These are phyloP conservation scores for Globisporangium okanoganense DNA, from an alignment of 352 stramenopile species.

Conservation along the genomic window DNA sequence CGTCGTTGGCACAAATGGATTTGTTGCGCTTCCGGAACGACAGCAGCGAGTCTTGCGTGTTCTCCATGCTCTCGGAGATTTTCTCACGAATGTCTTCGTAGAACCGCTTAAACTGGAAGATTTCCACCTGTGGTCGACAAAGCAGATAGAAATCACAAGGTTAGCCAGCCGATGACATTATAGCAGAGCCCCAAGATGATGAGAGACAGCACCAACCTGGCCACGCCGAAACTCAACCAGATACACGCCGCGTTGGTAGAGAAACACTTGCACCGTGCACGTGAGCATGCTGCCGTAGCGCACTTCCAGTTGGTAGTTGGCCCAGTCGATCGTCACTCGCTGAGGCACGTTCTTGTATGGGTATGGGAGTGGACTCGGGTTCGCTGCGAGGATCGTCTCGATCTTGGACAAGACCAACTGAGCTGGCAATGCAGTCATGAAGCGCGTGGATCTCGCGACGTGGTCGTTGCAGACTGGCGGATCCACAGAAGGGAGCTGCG, in stretches of 20 bases:
- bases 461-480: constrained; percentile 58
- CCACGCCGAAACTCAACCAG: constrained; percentile 75
- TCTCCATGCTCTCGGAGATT: constrained; percentile 52
- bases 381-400: constrained; percentile 40
- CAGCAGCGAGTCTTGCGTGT: constrained; percentile 10
- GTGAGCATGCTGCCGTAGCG: constrained; percentile 53
- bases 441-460: constrained; percentile 67
- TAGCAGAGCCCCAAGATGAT: background rate
- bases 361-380: constrained; percentile 42
- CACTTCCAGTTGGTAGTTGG: constrained; percentile 73
- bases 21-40: constrained; percentile 63
- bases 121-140: constrained; percentile 51
- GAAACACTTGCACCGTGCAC: constrained; percentile 78
- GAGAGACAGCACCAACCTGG: constrained; percentile 39
- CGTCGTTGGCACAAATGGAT: constrained; percentile 35
- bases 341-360: constrained; percentile 41
- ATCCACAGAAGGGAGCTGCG: constrained; percentile 2
- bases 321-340: constrained; percentile 61
- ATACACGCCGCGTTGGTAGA: constrained; percentile 79
- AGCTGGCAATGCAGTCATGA: constrained; percentile 62
- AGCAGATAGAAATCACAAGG: background rate
- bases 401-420: constrained; percentile 66
- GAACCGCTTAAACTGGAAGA: constrained; percentile 87
- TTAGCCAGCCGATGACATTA: background rate
- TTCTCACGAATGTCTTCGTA: constrained; percentile 75